Evolutionary conservation across 164 flowering plant species (phyloP).

Genomic region (Umbilicus rupestris): DNA sequence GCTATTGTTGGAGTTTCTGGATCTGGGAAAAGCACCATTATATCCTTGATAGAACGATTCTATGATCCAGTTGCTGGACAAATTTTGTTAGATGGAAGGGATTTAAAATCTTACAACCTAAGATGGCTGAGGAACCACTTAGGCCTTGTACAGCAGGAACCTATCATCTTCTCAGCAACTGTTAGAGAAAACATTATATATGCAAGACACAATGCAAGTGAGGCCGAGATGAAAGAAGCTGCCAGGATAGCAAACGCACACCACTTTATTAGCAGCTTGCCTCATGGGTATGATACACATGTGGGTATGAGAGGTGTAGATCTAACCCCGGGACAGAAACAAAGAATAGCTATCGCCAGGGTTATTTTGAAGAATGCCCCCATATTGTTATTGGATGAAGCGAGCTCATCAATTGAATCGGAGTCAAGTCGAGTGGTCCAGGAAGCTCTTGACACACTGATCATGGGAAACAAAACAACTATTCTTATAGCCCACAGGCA

Average conservation of each 20-base stretch:
- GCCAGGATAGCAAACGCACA: conserved; percentile 98
- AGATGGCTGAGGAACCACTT: conserved; percentile 93
- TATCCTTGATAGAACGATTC: conserved; percentile 79
- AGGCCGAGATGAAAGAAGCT: conserved; percentile 97
- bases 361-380: conserved; percentile 95
- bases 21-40: conserved; percentile 92
- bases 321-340: conserved; percentile 95
- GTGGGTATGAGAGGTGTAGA: conserved; percentile 97
- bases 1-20: conserved; percentile 98
- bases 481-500: conserved; percentile 89
- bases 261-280: conserved; percentile 94
- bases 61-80: conserved; percentile 93
- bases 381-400: conserved; percentile 80
- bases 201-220: conserved; percentile 95
- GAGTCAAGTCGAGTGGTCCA: conserved; percentile 97
- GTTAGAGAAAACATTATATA: conserved; percentile 88
- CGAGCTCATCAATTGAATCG: conserved; percentile 91
- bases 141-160: conserved; percentile 95
- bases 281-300: conserved; percentile 94
- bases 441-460: conserved; percentile 90
- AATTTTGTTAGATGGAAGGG: conserved; percentile 76
- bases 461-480: conserved; percentile 97
- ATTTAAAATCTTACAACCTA: conserved; percentile 62
- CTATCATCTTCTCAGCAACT: conserved; percentile 86
- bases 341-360: conserved; percentile 94